Evolutionary conservation across 2,329 filamentous ascomycete species (phyloP).

Genomic region (Sclerotinia spermophila): DNA sequence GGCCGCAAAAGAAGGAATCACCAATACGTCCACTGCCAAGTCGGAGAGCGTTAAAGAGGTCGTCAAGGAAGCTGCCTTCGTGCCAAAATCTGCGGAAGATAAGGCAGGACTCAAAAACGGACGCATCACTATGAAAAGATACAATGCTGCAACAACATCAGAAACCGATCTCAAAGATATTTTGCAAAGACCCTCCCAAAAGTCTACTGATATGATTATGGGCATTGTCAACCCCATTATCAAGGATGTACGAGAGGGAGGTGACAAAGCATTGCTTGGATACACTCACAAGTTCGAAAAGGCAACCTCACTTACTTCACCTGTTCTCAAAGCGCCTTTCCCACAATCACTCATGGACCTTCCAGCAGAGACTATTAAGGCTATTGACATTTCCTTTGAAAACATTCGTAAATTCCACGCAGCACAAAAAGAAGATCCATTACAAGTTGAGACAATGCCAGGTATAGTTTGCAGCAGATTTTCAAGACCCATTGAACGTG

Average conservation of each 20-base stretch:
- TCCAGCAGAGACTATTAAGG: constrained; percentile 75
- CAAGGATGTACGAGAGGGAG: constrained; percentile 75
- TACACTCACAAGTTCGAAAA: constrained; percentile 99
- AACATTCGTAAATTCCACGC: constrained; percentile 95
- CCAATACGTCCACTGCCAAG: constrained; percentile 29
- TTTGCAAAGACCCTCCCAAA: constrained; percentile 86
- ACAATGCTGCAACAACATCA: constrained; percentile 63
- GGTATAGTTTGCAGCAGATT: constrained; percentile 94
- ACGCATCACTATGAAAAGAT: constrained; percentile 79
- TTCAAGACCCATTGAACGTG: constrained; percentile 84
- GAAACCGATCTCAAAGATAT: constrained; percentile 65
- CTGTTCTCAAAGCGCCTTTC: constrained; percentile 88
- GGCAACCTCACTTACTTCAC: constrained; percentile 83
- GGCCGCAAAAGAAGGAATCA: constrained; percentile 76
- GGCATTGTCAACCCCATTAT: constrained; percentile 90
- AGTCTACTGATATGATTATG: constrained; percentile 90
- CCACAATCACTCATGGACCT: constrained; percentile 81
- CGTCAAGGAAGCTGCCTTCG: constrained; percentile 45
- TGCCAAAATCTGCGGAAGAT: constrained; percentile 51
- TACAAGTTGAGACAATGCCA: constrained; percentile 95
- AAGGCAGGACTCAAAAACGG: constrained; percentile 47
- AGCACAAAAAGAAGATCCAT: constrained; percentile 78
- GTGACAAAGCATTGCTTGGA: constrained; percentile 82
- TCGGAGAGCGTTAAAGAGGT: constrained; percentile 39
- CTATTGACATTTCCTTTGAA: constrained; percentile 91